Conservation (phyloP, 1,284 basidiomycete genomes). For the Ganoderma leucocontextum region DNA sequence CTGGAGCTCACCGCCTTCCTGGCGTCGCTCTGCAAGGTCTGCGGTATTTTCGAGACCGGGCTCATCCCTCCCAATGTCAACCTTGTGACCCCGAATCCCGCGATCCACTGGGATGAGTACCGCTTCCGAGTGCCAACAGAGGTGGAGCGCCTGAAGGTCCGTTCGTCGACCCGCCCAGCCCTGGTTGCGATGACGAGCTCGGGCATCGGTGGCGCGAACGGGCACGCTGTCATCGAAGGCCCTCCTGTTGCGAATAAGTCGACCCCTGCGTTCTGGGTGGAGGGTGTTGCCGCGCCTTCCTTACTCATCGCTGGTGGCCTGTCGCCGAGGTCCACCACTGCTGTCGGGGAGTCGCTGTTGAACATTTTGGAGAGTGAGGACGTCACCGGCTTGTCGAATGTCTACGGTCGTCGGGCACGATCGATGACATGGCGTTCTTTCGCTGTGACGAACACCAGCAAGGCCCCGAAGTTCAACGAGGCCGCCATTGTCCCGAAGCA, state of each 20-base stretch:
- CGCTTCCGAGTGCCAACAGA: slow-evolving; percentile 37
- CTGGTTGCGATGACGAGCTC: slow-evolving; percentile 51
- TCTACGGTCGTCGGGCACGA: slow-evolving; percentile 40
- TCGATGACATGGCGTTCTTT: slow-evolving; percentile 47
- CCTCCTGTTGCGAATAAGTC: slow-evolving; percentile 31
- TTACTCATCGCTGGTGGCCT: slow-evolving; percentile 49
- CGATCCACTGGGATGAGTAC: slow-evolving; percentile 47
- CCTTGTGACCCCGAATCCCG: slow-evolving; percentile 44
- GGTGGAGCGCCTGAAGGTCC: slow-evolving; percentile 31
- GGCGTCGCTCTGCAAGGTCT: slow-evolving; percentile 49
- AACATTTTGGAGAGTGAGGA: slow-evolving; percentile 8
- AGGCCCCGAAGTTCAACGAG: slow-evolving; percentile 28
- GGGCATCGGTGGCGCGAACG: slow-evolving; percentile 55
- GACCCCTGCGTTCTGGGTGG: slow-evolving; percentile 10
- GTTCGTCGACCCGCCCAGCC: slow-evolving; percentile 28
- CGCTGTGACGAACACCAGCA: slow-evolving; percentile 19
- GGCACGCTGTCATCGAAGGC: slow-evolving; percentile 48
- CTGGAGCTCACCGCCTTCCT: slow-evolving; percentile 49
- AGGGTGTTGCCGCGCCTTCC: slow-evolving; percentile 24
- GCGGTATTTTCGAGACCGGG: slow-evolving; percentile 45
- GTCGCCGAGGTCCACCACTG: slow-evolving; percentile 33
- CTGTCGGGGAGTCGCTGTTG: slow-evolving; percentile 22
- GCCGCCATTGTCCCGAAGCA: slow-evolving; percentile 39
- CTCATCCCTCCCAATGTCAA: slow-evolving; percentile 52
- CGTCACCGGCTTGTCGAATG: slow-evolving; percentile 25